A percentile compares a stretch with the other conserved stretches of the same genome.
Conservation (phyloP, 495 filamentous ascomycete species). For the Staphylotrichum tortipilum region DNA sequence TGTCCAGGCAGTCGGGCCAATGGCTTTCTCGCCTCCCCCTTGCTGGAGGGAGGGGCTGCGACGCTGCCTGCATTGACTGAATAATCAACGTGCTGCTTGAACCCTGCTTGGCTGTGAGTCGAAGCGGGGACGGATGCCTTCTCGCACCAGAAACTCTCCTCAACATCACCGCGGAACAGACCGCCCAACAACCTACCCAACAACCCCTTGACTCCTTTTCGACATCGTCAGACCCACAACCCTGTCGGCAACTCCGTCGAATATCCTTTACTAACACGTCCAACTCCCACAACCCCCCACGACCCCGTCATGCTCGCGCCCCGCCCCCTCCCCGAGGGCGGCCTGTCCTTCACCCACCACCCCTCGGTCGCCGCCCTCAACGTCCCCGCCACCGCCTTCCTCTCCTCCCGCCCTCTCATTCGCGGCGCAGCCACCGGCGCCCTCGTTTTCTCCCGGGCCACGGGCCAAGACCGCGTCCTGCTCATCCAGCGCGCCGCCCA, state of each 20-base stretch:
- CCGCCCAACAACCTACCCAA: too few relatives aligned
- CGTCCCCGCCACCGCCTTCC: constrained; percentile 16
- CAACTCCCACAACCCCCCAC: not conserved
- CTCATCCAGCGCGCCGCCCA: constrained; percentile 44
- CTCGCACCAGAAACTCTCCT: not conserved
- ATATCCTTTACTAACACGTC: too few relatives aligned
- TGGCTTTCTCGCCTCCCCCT: too few relatives aligned
- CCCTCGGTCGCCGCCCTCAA: constrained; percentile 18
- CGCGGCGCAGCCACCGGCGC: constrained; percentile 25
- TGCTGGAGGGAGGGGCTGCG: too few relatives aligned
- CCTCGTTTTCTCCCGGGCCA: constrained; percentile 28
- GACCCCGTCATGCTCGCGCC: constrained; percentile 5
- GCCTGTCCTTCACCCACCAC: constrained; percentile 20
- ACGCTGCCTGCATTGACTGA: too few relatives aligned
- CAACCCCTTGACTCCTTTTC: too few relatives aligned
- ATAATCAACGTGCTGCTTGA: too few relatives aligned
- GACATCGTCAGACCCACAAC: too few relatives aligned
- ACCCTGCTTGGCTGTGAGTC: not conserved
- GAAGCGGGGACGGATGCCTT: too few relatives aligned
- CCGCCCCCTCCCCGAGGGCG: constrained; percentile 7
- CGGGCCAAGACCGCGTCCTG: constrained; percentile 26
- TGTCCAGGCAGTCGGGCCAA: too few relatives aligned
- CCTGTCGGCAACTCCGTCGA: too few relatives aligned
- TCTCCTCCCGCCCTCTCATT: constrained; percentile 17
- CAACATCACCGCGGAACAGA: not conserved